Evolutionary conservation across 768 basidiomycete species (phyloP).

Genomic region (Sporobolomyces pararoseus): DNA sequence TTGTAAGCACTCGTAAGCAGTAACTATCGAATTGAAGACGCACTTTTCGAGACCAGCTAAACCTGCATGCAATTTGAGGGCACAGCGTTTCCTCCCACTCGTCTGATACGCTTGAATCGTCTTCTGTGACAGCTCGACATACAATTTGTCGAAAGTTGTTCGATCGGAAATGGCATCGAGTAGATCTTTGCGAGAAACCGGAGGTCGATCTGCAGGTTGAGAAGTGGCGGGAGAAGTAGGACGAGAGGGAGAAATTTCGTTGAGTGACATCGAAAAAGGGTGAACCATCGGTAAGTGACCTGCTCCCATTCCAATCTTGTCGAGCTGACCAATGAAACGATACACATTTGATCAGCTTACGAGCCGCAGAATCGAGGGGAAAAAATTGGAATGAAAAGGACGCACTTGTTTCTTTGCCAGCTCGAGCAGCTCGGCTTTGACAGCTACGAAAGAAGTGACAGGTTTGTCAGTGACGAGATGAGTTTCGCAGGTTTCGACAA

Average conservation of each 20-base stretch:
- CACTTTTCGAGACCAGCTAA: slow-evolving; percentile 86
- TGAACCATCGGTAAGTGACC: slow-evolving; percentile 67
- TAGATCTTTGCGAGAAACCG: slow-evolving; percentile 38
- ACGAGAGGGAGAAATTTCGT: slow-evolving; percentile 45
- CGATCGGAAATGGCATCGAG: slow-evolving; percentile 47
- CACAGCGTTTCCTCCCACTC: slow-evolving; percentile 78
- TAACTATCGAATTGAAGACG: too few relatives aligned
- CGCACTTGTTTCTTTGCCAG: slow-evolving; percentile 78
- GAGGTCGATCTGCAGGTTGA: slow-evolving; percentile 1
- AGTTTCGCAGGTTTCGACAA: slow-evolving; percentile 70
- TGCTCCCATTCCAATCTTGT: slow-evolving; percentile 70
- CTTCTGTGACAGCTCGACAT: slow-evolving; percentile 68
- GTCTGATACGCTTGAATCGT: slow-evolving; percentile 79
- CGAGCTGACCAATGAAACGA: slow-evolving; percentile 64
- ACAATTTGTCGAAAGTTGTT: slow-evolving; percentile 71
- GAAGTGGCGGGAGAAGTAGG: slow-evolving; percentile 26
- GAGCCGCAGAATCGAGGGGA: too few relatives aligned
- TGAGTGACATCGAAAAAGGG: slow-evolving; percentile 64
- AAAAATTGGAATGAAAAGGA: too few relatives aligned
- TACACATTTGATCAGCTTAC: too few relatives aligned
- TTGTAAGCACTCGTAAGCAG: too few relatives aligned
- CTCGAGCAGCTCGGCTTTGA: slow-evolving; percentile 82
- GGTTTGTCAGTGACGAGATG: slow-evolving; percentile 56
- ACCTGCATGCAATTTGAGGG: slow-evolving; percentile 75
- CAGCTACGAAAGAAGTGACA: slow-evolving; percentile 62